Base-by-base conservation (phyloP, 495 filamentous ascomycete species). In the Polyplosphaeria fusca region DNA sequence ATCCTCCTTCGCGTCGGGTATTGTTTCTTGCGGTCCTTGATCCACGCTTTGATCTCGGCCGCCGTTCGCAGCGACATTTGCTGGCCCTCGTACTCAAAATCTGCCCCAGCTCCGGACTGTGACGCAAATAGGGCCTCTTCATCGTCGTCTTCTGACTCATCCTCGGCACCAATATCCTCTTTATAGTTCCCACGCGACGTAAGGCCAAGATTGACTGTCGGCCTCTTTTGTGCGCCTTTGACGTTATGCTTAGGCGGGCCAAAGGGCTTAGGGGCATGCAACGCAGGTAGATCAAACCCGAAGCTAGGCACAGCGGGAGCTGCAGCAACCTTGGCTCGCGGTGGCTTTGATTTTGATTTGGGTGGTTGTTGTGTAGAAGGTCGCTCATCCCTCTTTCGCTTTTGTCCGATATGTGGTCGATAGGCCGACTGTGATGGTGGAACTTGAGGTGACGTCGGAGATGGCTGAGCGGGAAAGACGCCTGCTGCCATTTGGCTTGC, bases 1-100 rank as follows among this genome's bases (percentile, higher is more conserved):
- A 79, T 71, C 40, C 84, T 80, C 49, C 81, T 80, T 68, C 82
- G 78, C 0, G 90, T 95, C 2, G 91, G 91, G 67, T 78, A 96
- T 16, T 82, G 82, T 61, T 84, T 86, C 64, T 79, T 84, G 20
- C 91, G 83, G 67, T 93, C 89, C 37, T 81, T 82, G 51, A 94
- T 83, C 87, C 88, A 96, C 18, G 83, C 81, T 12, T 80, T 78
- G 51, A 95, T 77, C 52, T 94, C 89, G n/a, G 80, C 72, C 2
- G 78, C 67, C 70, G 81, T 68, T 74, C 86, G 67, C 5, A 74
- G 60, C 1, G 65, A 59, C n/a, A 68, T 39, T 9, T 53, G 60
- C 18, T 63, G 25, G 18, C 67, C 71, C 14, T 69, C 65, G 50
- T 74, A 63, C 38, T 67, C 64, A 52, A 73, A 68, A n/a, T 52